A percentile compares a stretch with the other conserved stretches of the same genome.
phyloP scores from a whole-genome alignment of 108 stramenopile species.

The Stephanodiscus minutulus region DNA sequence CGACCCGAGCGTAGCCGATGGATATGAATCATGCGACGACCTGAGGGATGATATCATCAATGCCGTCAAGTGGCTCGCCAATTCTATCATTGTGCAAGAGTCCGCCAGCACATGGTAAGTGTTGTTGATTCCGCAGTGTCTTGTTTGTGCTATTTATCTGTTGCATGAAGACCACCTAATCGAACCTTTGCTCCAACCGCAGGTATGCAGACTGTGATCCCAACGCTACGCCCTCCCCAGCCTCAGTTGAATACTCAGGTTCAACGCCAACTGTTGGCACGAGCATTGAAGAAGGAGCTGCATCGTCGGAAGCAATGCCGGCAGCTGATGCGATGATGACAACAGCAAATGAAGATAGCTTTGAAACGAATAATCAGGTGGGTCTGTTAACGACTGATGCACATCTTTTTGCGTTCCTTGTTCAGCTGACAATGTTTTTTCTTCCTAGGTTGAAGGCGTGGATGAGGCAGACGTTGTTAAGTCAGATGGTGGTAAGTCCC shows the following conservation, averaged over 20 bases:
- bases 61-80: slow-evolving; percentile 48
- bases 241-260: slow-evolving; percentile 1
- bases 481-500: slow-evolving; percentile 28
- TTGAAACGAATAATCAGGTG: slow-evolving; percentile 50
- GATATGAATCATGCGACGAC: slow-evolving; percentile 39
- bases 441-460: slow-evolving; percentile 42
- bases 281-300: not conserved
- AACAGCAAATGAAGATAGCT: slow-evolving; percentile 40
- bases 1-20: slow-evolving; percentile 31
- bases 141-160: not conserved
- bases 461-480: slow-evolving; percentile 59
- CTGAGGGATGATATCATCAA: slow-evolving; percentile 46
- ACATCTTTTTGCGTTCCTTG: not conserved
- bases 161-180: slow-evolving; percentile 4
- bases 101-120: slow-evolving; percentile 5
- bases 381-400: not conserved
- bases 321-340: not conserved
- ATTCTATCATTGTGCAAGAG: slow-evolving; percentile 37
- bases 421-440: not conserved
- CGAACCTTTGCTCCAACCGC: slow-evolving; percentile 7
- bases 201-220: slow-evolving; percentile 34
- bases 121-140: not conserved
- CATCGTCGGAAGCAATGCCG: not conserved
- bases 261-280: not conserved
- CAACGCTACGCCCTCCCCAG: slow-evolving; percentile 20